Evolutionary conservation across 2,329 filamentous ascomycete species (phyloP), one percentile per base, ranked within the genome.

Genomic region (Trichoderma lentiforme): DNA sequence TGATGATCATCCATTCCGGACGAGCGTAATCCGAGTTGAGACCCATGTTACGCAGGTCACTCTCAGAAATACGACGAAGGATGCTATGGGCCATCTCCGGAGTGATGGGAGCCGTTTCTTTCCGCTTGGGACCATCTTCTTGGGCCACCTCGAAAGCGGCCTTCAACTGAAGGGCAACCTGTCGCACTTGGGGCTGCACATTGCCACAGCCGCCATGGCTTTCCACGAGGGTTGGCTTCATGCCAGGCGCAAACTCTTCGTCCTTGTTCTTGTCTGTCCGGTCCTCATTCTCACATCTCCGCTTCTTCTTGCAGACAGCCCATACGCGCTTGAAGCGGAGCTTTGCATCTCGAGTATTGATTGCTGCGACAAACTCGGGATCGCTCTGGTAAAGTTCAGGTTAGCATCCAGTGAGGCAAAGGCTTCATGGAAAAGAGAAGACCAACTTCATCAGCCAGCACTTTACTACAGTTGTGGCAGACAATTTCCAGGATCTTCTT

Each of bases 401-500:
- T 92, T 87, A 92, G 90, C 86, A 89, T 86, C 84, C 84, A 82
- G 80, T 84, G 83, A 84, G 80, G 79, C 80, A 80, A 82, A 84
- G 87, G 83, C 84, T 86, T 84, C 83, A 81, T 79, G 81, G 85
- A 86, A 86, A 71, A 80, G 79, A 81, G 78, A 75, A 87, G 86
- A 97, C 95, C 94, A 91, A 98, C 95, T 91, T 94, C 93, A 89
- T 98, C 95, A 84, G 94, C 92, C 87, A 97, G 90, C 81, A 98
- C 93, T 87, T 96, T 97, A 85, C 95, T 95, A 88, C 97, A 99
- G 83, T 97, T 98, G 86, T 97, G 95, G 88, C 97, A 99, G 83
- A 99, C 95, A 77, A 95, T 96, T 88, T 99, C 97, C 82, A 99
- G 87, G 78, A 99, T 90, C 87, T 98, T 99, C 88, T 99, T 99